Evolutionary conservation across 1,139 yeast species (phyloP).

Genomic region (Groenewaldozyma sp.): DNA sequence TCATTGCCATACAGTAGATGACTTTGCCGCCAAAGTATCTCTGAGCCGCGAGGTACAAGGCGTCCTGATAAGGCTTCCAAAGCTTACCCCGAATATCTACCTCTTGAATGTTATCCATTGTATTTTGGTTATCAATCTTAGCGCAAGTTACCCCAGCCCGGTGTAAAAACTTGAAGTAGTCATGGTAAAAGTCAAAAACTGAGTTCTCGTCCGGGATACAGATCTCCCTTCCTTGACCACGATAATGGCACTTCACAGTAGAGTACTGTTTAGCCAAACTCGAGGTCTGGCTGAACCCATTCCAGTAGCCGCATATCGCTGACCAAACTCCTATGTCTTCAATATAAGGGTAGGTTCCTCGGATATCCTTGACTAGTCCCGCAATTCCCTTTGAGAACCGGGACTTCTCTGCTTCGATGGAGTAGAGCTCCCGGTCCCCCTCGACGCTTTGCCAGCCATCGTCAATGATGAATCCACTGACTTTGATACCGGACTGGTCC

Average conservation of each 20-base stretch:
- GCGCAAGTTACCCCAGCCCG: constrained; percentile 23
- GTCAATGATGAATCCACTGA: constrained; percentile 24
- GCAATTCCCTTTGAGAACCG: constrained; percentile 25
- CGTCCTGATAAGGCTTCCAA: constrained; percentile 21
- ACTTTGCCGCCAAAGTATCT: constrained; percentile 22
- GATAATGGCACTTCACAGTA: constrained; percentile 9
- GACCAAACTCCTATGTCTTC: constrained; percentile 28
- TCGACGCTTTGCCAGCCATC: constrained; percentile 28
- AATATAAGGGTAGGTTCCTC: constrained; percentile 22
- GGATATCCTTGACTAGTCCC: constrained; percentile 18
- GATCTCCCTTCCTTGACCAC: constrained; percentile 4
- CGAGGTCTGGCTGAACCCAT: constrained; percentile 23
- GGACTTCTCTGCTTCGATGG: constrained; percentile 18
- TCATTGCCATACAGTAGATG: constrained; percentile 28
- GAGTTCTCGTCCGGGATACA: constrained; percentile 13
- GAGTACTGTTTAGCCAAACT: constrained; percentile 16
- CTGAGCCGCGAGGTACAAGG: constrained; percentile 17
- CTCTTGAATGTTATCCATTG: constrained; percentile 20
- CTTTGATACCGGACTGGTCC: constrained; percentile 17
- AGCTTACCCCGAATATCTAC: constrained; percentile 14
- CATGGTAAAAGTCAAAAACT: constrained; percentile 20
- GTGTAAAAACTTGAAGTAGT: constrained; percentile 21
- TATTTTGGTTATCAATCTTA: constrained; percentile 26
- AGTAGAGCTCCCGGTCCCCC: constrained; percentile 17
- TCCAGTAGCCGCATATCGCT: constrained; percentile 27